Evolutionary conservation across 257 asterid genomes (phyloP).

Genomic region (Rhazya stricta): DNA sequence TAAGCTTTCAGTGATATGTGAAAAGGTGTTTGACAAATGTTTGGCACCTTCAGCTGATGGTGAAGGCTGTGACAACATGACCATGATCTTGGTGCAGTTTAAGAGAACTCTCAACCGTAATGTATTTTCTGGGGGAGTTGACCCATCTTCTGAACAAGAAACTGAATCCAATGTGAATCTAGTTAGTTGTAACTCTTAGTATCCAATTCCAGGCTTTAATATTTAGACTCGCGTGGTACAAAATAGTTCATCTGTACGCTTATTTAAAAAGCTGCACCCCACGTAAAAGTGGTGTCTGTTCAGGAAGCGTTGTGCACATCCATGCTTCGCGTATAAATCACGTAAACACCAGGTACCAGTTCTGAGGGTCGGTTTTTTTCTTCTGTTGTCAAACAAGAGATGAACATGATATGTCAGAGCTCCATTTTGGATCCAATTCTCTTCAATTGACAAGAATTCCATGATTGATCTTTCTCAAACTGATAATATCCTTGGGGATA

Average conservation of each 20-base stretch:
- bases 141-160: background rate
- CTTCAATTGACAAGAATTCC: background rate
- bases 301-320: background rate
- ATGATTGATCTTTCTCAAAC: too few species aligned
- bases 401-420: background rate
- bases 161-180: background rate
- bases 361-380: background rate
- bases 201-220: background rate
- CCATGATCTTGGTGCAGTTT: slow-evolving; percentile 86
- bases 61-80: slow-evolving; percentile 96
- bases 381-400: background rate
- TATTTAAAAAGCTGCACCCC: background rate
- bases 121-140: slow-evolving; percentile 12
- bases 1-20: slow-evolving; percentile 76
- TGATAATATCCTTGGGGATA: too few species aligned
- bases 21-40: slow-evolving; percentile 61
- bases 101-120: slow-evolving; percentile 32
- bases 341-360: background rate
- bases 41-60: slow-evolving; percentile 84
- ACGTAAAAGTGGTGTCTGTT: background rate
- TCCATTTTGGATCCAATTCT: background rate
- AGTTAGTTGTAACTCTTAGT: background rate
- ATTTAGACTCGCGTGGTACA: background rate
- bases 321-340: background rate
- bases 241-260: background rate